These are phyloP conservation scores for Arthrinium phaeospermum DNA, from an alignment of 2,329 filamentous ascomycete genomes.

Conservation along the genomic window DNA sequence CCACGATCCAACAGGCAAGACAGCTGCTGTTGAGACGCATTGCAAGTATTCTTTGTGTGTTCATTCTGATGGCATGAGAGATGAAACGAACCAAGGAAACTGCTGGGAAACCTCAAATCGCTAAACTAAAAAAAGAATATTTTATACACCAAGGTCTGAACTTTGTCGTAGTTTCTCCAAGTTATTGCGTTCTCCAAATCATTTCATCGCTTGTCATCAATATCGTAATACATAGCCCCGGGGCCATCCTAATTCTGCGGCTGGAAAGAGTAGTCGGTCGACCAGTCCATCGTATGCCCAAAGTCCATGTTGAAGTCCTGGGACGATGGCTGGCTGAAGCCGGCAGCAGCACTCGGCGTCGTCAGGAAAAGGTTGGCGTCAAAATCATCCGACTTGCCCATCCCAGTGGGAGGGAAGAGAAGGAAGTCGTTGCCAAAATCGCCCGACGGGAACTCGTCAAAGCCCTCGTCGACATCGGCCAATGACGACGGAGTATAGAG, in stretches of 20 bases:
- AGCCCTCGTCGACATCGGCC: slow-evolving; percentile 68
- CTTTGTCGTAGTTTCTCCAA: slow-evolving; percentile 2
- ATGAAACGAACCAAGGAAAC: slow-evolving; percentile 9
- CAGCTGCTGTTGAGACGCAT: not conserved
- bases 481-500: slow-evolving; percentile 70
- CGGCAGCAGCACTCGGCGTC: slow-evolving; percentile 55
- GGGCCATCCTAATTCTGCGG: slow-evolving; percentile 25
- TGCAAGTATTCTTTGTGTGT: not conserved
- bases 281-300: slow-evolving; percentile 36
- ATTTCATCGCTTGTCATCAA: slow-evolving; percentile 19
- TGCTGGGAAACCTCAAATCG: not conserved
- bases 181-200: slow-evolving; percentile 13
- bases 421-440: slow-evolving; percentile 66
- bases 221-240: slow-evolving; percentile 14
- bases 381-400: slow-evolving; percentile 46
- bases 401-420: slow-evolving; percentile 56
- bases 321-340: slow-evolving; percentile 58
- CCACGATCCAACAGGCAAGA: not conserved
- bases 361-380: slow-evolving; percentile 52
- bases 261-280: slow-evolving; percentile 31
- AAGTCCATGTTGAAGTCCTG: slow-evolving; percentile 50
- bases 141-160: not conserved
- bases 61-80: not conserved
- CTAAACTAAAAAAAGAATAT: slow-evolving; percentile 9
- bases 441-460: slow-evolving; percentile 57